Base-by-base conservation (phyloP, 2,329 filamentous ascomycete species). In the Macrophomina tecta region DNA sequence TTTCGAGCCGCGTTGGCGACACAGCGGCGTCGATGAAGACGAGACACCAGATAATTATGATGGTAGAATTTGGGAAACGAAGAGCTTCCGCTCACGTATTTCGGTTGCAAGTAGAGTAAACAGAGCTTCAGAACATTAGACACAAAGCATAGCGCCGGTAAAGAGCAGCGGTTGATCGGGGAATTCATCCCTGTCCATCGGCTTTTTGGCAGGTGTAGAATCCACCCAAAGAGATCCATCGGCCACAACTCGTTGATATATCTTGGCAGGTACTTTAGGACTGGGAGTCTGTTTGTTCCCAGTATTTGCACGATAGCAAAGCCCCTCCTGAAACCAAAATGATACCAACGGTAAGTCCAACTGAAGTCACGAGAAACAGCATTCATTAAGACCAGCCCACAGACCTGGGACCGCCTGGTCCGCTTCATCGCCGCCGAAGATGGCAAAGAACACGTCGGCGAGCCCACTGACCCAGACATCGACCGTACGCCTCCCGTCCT, bases 351-450 rank as follows among this genome's bases (percentile, higher is more conserved):
- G 48, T 51, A 30, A 5, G 9, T 28, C 18, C 48, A 28, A 11
- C 28, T 4, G 1, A 8, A 11, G 23, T 18, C 48, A 12, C 23
- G 23, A 51, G 7, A 5, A 51, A 4, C 1, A 30, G 2, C 4
- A 11, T 8, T 2, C 1, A 14, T 23, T 46, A 16, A 30, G 8
- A 48, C 2, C 46, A 11, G 12, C 2, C 2, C 1, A 8, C 16
- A 51, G 48, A 64, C 23, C n/a, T 71, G 71, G 69, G 66, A 23
- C 36, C 69, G 67, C 28, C 48, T 70, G 11, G 67, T 70, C 36
- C 69, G 71, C 7, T 71, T 71, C 45, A 61, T 72, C 18, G 70
- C 71, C 14, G 38, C n/a, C 12, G 70, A 70, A 61, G 71, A 72
- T 16, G 14, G 28, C 28, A 23, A 23, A 11, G 70, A 70, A 63